These are phyloP conservation scores for Naganishia antarctica DNA, from an alignment of 768 basidiomycete species.

Conservation along the genomic window DNA sequence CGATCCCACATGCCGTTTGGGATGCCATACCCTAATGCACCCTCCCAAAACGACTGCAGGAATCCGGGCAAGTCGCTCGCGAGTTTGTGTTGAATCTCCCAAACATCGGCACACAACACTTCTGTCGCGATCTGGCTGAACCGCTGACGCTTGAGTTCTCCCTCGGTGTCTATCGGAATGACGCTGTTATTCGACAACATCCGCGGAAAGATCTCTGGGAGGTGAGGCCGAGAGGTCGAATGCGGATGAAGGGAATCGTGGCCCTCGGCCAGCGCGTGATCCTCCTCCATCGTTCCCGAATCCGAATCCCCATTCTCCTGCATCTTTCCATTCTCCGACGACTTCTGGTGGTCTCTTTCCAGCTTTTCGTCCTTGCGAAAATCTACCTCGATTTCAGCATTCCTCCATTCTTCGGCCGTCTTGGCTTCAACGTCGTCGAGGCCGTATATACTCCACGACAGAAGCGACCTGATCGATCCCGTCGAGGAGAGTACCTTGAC, in stretches of 20 bases:
- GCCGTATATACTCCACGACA: conserved; percentile 47
- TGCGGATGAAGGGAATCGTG: too few species aligned
- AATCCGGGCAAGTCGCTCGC: conserved; percentile 66
- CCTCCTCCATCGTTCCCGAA: too few species aligned
- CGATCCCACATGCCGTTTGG: not conserved
- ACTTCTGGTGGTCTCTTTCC: not conserved
- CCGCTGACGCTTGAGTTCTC: conserved; percentile 52
- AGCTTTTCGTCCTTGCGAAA: not conserved
- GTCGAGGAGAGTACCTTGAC: conserved; percentile 38
- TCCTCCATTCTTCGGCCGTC: conserved; percentile 1
- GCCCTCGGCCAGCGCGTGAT: too few species aligned
- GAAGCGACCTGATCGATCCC: conserved; percentile 37
- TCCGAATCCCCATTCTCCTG: not conserved
- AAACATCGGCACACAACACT: conserved; percentile 90
- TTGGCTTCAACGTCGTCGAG: conserved; percentile 42
- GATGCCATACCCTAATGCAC: conserved; percentile 48
- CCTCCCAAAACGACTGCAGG: conserved; percentile 86
- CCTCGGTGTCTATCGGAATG: conserved; percentile 5
- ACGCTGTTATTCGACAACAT: not conserved
- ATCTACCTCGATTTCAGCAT: not conserved
- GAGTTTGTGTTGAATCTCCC: conserved; percentile 88
- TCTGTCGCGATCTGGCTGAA: conserved; percentile 91
- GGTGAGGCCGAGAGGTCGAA: conserved; percentile 2
- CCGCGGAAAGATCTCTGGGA: conserved; percentile 11
- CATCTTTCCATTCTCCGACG: not conserved